These are phyloP conservation scores for Anthracocystis panici-leucophaei DNA, from an alignment of 1,284 basidiomycete species.

Conservation along the genomic window DNA sequence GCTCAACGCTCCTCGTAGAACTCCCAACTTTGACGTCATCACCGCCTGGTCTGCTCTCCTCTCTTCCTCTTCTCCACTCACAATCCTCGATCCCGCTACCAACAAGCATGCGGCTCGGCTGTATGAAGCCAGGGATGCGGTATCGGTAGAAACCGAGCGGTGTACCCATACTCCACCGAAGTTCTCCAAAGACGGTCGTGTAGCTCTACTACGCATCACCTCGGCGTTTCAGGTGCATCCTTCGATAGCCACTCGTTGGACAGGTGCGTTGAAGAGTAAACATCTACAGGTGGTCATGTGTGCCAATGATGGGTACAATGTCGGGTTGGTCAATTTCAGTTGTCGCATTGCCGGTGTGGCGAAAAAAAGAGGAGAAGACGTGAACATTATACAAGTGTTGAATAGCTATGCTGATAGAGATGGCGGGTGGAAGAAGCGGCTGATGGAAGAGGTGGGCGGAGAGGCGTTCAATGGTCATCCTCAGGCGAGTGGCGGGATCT, in stretches of 20 bases:
- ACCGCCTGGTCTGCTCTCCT: constrained; percentile 46
- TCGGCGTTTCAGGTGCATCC: constrained; percentile 58
- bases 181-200: constrained; percentile 55
- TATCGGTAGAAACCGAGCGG: constrained; percentile 49
- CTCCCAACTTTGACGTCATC: constrained; percentile 50
- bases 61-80: constrained; percentile 31
- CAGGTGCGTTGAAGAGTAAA: constrained; percentile 52
- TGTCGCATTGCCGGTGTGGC: constrained; percentile 48
- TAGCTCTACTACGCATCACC: constrained; percentile 53
- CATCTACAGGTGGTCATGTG: constrained; percentile 59
- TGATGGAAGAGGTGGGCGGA: constrained; percentile 24
- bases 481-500: constrained; percentile 57
- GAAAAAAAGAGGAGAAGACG: constrained; percentile 45
- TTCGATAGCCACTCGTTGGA: constrained; percentile 57
- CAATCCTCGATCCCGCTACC: constrained; percentile 39
- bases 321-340: constrained; percentile 35
- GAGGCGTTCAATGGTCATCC: constrained; percentile 56
- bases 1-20: constrained; percentile 54
- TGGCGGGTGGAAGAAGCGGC: constrained; percentile 16
- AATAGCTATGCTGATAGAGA: constrained; percentile 54
- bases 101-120: constrained; percentile 41
- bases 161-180: constrained; percentile 60
- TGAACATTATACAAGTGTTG: constrained; percentile 52
- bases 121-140: constrained; percentile 45
- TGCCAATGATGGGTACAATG: constrained; percentile 53